Conservation (phyloP, 768 basidiomycete genomes). For the Mycena kentingensis region DNA sequence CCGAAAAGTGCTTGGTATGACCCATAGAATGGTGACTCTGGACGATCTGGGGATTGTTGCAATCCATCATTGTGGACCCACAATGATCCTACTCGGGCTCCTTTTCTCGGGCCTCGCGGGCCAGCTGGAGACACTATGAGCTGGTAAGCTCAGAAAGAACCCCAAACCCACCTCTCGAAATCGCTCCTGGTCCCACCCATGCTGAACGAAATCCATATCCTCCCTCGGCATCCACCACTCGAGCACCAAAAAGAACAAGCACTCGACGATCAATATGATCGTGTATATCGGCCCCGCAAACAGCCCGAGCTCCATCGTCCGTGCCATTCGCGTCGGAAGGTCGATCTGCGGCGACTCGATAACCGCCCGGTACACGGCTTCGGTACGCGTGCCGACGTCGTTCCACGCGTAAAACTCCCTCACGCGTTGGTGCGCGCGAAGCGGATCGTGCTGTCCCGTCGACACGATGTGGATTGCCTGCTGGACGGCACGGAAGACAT, state of each 20-base stretch:
- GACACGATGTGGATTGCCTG: slow-evolving; percentile 75
- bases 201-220: slow-evolving; percentile 71
- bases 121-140: background rate
- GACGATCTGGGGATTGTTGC: too few relatives aligned
- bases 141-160: background rate
- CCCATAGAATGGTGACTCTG: too few relatives aligned
- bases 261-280: slow-evolving; percentile 85
- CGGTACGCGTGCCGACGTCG: slow-evolving; percentile 77
- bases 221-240: slow-evolving; percentile 84
- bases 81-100: too few relatives aligned
- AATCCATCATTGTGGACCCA: too few relatives aligned
- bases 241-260: slow-evolving; percentile 81
- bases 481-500: slow-evolving; percentile 81
- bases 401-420: slow-evolving; percentile 87
- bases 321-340: slow-evolving; percentile 74
- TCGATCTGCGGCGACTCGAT: slow-evolving; percentile 61
- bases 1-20: too few relatives aligned
- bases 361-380: slow-evolving; percentile 76
- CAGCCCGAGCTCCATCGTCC: slow-evolving; percentile 77
- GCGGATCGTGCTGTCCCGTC: slow-evolving; percentile 70
- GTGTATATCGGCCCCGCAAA: slow-evolving; percentile 88
- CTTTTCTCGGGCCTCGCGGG: background rate
- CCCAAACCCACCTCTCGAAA: slow-evolving; percentile 37
- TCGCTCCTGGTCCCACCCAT: slow-evolving; percentile 57
- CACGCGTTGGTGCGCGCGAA: slow-evolving; percentile 74